phyloP scores from a whole-genome alignment of 1,139 yeast species.

The Candida smagusa region DNA sequence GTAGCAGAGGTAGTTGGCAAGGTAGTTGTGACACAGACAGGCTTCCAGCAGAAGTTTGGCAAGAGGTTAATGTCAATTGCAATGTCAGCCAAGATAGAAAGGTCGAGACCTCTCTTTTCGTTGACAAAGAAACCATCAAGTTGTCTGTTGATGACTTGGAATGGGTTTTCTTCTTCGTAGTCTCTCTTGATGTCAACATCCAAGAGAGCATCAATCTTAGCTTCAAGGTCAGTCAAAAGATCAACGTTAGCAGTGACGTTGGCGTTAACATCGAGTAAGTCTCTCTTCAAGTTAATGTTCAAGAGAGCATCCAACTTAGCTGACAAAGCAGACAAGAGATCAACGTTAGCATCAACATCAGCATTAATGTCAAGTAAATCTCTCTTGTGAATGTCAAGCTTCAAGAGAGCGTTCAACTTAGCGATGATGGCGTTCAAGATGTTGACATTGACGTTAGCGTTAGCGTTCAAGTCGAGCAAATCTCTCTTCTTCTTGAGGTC shows the following conservation, averaged over 20 bases:
- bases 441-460: conserved; percentile 8
- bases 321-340: conserved; percentile 2
- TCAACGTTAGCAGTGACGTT: conserved; percentile 8
- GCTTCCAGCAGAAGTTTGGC: conserved; percentile 31
- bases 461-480: conserved; percentile 5
- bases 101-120: conserved; percentile 2
- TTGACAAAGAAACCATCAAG: neutral
- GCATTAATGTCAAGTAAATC: conserved; percentile 12
- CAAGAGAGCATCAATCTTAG: conserved; percentile 5
- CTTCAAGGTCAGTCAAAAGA: conserved; percentile 4
- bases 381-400: conserved; percentile 10
- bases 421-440: conserved; percentile 3
- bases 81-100: conserved; percentile 10
- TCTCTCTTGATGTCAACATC: conserved; percentile 1
- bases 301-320: conserved; percentile 2
- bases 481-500: conserved; percentile 8
- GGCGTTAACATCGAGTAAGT: conserved; percentile 4
- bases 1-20: conserved; percentile 11
- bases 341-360: conserved; percentile 11
- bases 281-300: conserved; percentile 8
- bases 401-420: conserved; percentile 9
- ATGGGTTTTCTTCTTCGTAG: neutral
- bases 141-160: conserved; percentile 1
- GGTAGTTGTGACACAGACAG: conserved; percentile 9
- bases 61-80: conserved; percentile 11